Base-by-base conservation (phyloP, 768 basidiomycete genomes). In the Phaeotremella fagi region DNA sequence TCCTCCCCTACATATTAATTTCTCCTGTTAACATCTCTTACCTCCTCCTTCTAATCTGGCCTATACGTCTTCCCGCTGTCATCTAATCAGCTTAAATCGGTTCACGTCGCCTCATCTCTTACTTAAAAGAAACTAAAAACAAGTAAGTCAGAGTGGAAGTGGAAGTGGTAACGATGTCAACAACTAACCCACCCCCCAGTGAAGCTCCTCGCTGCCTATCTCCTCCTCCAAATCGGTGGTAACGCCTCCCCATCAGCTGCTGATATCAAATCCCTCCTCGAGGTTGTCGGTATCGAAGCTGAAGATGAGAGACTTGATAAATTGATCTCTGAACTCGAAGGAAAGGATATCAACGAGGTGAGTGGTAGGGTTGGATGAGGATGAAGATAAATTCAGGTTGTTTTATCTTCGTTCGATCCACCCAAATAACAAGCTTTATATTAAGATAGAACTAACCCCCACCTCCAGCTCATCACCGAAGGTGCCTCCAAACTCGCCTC, bases 161-260 rank as follows among this genome's bases (percentile, higher is more conserved):
- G n/a, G n/a, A n/a, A n/a, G n/a, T n/a, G n/a, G n/a, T n/a, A n/a
- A n/a, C n/a, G 7, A 33, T 33, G 31, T 16, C 31, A 33, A 33
- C 16, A 33, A 41, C 11, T 41, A 41, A 14, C 38, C 22, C 38
- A 3, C 25, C 24, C 24, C 23, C 60, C 68, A 71, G 75, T 76
- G 75, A 76, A 76, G 66, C 61, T 61, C 63, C 79, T 97, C 77
- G 92, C 90, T 79, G 89, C 90, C 63, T 98, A 95, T 81, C 84
- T 99, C 56, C 90, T 99, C 75, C 90, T 97, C 79, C 86, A 87
- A 77, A 82, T 84, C 74, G 95, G 90, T 64, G 95, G 95, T 51
- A 97, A 97, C 72, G 78, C 84, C 68, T 82, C 81, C 59, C 92
- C 95, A 60, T 84, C 85, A 56, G 88, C 87, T 50, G 81, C 70